Base-by-base conservation (phyloP, 2,329 filamentous ascomycete genomes). In the Epicoccum sorghinum region DNA sequence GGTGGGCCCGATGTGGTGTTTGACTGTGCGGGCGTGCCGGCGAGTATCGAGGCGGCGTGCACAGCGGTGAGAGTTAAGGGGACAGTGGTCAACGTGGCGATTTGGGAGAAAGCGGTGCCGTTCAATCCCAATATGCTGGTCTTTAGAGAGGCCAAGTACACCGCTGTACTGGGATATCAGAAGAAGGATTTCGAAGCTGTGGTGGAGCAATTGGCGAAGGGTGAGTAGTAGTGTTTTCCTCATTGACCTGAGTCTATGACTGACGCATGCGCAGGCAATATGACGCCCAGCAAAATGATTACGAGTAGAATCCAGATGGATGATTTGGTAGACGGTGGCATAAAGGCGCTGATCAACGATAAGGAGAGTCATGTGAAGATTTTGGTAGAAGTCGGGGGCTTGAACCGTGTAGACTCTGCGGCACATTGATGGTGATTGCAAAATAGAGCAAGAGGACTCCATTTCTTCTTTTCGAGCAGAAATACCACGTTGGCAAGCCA, bases 281-380 rank as follows among this genome's bases (percentile, higher is more conserved):
- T 87, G 37, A 76, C 80, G 45, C 83, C 85, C 0, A 75, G 75
- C 10, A 72, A 75, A 27, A 87, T 88, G 86, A 86, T 89, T 37
- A 88, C 85, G 0, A 78, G 80, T 44, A 84, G 77, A 63, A 83
- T 88, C 37, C 69, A 75, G 43, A 72, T 88, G 36, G 79, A 84
- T 18, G 75, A 83, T 14, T 70, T 87, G 9, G 82, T 86, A 0
- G 78, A 86, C 30, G 78, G 82, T 33, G 86, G 84, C 0, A 83
- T 87, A 59, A 77, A 80, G 51, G 77, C 82, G 1, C 70, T 88
- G 49, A 81, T 86, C 30, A 71, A 82, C 6, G 80, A 87, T 57
- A 86, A 84, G 63, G 83, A 87, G 40, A 82, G 79, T 47, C 83
- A 87, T 62, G 83, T 87, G 25, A 88, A 88, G 73, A 83, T 88